phyloP scores from a whole-genome alignment of 2,329 filamentous ascomycete genomes.

The Clonostachys sp. region DNA sequence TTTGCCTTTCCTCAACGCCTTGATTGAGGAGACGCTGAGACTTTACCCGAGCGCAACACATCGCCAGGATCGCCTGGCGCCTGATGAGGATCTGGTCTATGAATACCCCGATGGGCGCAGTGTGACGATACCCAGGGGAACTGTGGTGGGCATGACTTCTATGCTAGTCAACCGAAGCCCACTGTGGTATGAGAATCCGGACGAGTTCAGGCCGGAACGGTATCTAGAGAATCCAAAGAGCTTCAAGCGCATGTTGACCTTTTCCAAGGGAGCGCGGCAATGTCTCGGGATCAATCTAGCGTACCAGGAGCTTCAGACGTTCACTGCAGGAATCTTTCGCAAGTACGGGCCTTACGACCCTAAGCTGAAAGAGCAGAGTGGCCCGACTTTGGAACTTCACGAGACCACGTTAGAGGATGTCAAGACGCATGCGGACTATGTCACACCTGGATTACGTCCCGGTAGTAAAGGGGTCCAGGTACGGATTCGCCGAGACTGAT shows the following conservation, averaged over 20 bases:
- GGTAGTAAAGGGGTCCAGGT: no score
- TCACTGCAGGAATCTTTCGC: constrained; percentile 10
- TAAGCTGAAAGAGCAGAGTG: constrained; percentile 1
- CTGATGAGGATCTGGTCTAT: constrained; percentile 19
- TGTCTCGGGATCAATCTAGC: constrained; percentile 12
- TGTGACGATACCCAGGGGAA: constrained; percentile 20
- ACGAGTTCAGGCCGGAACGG: constrained; percentile 14
- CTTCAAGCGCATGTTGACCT: constrained; percentile 4
- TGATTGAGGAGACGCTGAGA: constrained; percentile 30
- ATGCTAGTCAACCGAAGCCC: constrained; percentile 14
- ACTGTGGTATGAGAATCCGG: constrained; percentile 11
- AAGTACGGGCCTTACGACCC: constrained; percentile 10
- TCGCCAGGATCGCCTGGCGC: constrained; percentile 18
- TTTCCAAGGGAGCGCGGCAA: constrained; percentile 9
- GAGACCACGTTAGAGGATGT: constrained; percentile 8
- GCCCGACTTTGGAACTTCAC: constrained; percentile 10
- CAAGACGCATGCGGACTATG: constrained; percentile 6
- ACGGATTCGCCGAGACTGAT: no score
- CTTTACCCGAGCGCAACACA: constrained; percentile 28
- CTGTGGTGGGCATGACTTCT: constrained; percentile 29
- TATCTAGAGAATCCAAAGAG: constrained; percentile 9
- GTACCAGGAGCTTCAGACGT: constrained; percentile 11
- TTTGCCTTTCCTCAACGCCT: constrained; percentile 29
- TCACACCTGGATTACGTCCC: constrained; percentile 1
- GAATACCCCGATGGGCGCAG: constrained; percentile 8